phyloP scores from a whole-genome alignment of 2,329 filamentous ascomycete genomes.

The Macrophomina tecta region DNA sequence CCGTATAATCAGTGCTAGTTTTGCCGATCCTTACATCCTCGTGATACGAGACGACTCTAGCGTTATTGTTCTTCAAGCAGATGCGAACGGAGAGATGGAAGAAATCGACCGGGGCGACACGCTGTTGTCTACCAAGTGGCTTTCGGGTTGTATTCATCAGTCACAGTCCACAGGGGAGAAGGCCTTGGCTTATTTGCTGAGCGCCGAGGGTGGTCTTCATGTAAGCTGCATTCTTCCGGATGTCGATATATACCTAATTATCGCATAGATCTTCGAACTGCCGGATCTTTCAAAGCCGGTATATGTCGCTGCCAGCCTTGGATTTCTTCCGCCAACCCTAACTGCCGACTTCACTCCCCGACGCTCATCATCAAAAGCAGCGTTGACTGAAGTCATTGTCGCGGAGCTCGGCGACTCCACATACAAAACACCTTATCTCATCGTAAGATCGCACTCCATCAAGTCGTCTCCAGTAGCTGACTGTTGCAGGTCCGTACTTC shows the following conservation, averaged over 20 bases:
- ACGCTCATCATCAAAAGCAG: slow-evolving; percentile 74
- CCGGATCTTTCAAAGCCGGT: slow-evolving; percentile 74
- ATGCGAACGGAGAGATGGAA: slow-evolving; percentile 82
- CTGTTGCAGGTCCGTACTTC: slow-evolving; percentile 70
- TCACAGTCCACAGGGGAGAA: slow-evolving; percentile 61
- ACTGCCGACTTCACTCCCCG: slow-evolving; percentile 73
- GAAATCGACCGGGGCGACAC: slow-evolving; percentile 72
- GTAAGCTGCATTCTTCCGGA: slow-evolving; percentile 56
- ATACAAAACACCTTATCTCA: slow-evolving; percentile 75
- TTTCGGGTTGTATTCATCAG: slow-evolving; percentile 82
- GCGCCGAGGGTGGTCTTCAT: slow-evolving; percentile 73
- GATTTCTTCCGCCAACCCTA: slow-evolving; percentile 77
- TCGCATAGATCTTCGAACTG: slow-evolving; percentile 73
- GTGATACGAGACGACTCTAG: slow-evolving; percentile 84
- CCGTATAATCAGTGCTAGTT: slow-evolving; percentile 78
- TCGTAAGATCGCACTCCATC: slow-evolving; percentile 62
- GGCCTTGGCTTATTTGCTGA: slow-evolving; percentile 78
- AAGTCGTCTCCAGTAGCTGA: background rate
- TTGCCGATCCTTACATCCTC: slow-evolving; percentile 84
- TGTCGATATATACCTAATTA: background rate
- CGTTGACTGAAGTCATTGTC: slow-evolving; percentile 78
- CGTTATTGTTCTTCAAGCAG: slow-evolving; percentile 78
- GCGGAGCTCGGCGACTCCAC: slow-evolving; percentile 82
- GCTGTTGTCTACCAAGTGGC: slow-evolving; percentile 72
- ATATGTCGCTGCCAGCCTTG: slow-evolving; percentile 77